phyloP scores from a whole-genome alignment of 2,329 filamentous ascomycete genomes.

The Hypoxylon sp. region DNA sequence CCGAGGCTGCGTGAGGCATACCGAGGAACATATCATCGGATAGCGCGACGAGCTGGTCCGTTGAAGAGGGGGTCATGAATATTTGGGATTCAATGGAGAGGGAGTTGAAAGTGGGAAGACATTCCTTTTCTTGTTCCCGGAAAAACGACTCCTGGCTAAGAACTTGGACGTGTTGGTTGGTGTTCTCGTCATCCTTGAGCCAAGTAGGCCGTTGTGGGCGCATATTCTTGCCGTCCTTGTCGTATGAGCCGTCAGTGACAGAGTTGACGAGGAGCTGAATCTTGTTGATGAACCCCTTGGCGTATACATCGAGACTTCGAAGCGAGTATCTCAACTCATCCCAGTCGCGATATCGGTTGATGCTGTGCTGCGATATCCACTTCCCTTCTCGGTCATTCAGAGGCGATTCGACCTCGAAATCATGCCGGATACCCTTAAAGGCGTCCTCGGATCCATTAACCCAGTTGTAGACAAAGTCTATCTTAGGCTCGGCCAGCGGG shows the following conservation, averaged over 20 bases:
- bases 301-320: constrained; percentile 59
- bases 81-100: constrained; percentile 61
- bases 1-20: constrained; percentile 59
- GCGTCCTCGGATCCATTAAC: constrained; percentile 60
- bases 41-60: constrained; percentile 59
- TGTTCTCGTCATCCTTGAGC: constrained; percentile 55
- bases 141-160: constrained; percentile 61
- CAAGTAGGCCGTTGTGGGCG: constrained; percentile 57
- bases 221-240: constrained; percentile 43
- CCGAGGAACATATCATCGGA: constrained; percentile 63
- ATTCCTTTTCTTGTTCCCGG: constrained; percentile 55
- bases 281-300: constrained; percentile 59
- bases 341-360: constrained; percentile 62
- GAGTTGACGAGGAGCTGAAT: constrained; percentile 62
- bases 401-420: constrained; percentile 58
- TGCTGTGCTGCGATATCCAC: constrained; percentile 59
- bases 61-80: constrained; percentile 59
- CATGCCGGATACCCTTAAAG: constrained; percentile 56
- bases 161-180: constrained; percentile 54
- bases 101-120: constrained; percentile 62
- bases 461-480: constrained; percentile 63
- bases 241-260: constrained; percentile 51
- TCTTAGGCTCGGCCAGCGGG: constrained; percentile 57
- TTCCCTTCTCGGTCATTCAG: constrained; percentile 59
- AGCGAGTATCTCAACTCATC: constrained; percentile 62